Conservation (phyloP, 345 rosid species). For the Lenwebbia sp. region DNA sequence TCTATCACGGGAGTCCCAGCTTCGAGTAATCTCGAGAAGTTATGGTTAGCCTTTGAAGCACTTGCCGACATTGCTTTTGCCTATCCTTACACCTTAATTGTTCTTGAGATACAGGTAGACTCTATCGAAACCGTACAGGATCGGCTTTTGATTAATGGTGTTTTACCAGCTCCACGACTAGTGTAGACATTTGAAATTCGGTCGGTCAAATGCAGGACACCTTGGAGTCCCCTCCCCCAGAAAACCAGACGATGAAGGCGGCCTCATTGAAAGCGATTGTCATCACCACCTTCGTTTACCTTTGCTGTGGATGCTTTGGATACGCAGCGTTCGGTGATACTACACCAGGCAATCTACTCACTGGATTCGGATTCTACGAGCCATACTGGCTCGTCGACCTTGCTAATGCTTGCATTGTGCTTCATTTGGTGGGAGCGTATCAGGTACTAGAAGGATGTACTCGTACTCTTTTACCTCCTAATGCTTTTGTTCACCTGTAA, state of each 20-base stretch:
- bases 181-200: neutral
- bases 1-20: conserved; percentile 12
- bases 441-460: neutral
- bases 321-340: conserved; percentile 48
- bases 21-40: neutral
- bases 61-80: conserved; percentile 24
- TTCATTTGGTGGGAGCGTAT: conserved; percentile 4
- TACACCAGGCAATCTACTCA: conserved; percentile 43
- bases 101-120: conserved; percentile 32
- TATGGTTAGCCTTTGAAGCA: conserved; percentile 12
- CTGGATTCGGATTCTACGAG: conserved; percentile 39
- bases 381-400: conserved; percentile 11
- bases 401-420: conserved; percentile 4
- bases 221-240: conserved; percentile 32
- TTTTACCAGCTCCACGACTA: neutral
- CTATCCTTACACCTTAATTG: conserved; percentile 16
- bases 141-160: neutral
- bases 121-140: neutral
- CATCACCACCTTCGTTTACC: conserved; percentile 29
- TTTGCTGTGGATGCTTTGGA: conserved; percentile 30
- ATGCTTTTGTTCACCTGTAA: neutral
- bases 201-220: conserved; percentile 26
- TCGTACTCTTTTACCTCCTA: neutral
- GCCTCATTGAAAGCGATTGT: conserved; percentile 21
- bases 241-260: conserved; percentile 35